Evolutionary conservation across 257 asterid species (phyloP).

Genomic region (Ballota nigra): DNA sequence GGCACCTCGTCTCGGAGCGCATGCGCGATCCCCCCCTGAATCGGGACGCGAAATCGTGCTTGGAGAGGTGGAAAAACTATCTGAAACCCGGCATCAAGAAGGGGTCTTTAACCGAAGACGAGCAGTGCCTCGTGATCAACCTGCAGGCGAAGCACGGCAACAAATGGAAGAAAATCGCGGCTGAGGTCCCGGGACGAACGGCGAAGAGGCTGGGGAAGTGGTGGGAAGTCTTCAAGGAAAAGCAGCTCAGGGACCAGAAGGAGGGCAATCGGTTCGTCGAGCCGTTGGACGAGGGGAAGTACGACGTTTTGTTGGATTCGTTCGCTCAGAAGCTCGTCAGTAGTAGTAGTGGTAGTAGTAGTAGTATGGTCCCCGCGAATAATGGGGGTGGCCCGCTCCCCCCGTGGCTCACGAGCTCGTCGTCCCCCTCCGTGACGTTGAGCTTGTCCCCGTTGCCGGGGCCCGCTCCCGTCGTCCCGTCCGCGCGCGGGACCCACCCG

Average conservation of each 20-base stretch:
- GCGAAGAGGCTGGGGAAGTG: slow-evolving; percentile 75
- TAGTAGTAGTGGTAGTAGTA: no score
- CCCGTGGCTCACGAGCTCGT: slow-evolving; percentile 68
- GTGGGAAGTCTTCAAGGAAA: slow-evolving; percentile 67
- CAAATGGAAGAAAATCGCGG: slow-evolving; percentile 77
- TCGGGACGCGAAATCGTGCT: slow-evolving; percentile 65
- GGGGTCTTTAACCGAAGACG: slow-evolving; percentile 57
- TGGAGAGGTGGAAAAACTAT: slow-evolving; percentile 78
- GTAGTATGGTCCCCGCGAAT: background rate
- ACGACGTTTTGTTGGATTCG: slow-evolving; percentile 52
- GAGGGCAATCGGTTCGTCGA: slow-evolving; percentile 32
- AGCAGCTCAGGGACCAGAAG: slow-evolving; percentile 51
- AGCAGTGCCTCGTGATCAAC: slow-evolving; percentile 57
- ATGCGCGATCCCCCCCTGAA: slow-evolving; percentile 47
- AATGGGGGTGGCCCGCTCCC: slow-evolving; percentile 53
- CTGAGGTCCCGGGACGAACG: slow-evolving; percentile 68
- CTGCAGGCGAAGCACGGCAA: slow-evolving; percentile 65
- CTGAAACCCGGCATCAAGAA: slow-evolving; percentile 71
- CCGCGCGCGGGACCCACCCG: slow-evolving; percentile 42
- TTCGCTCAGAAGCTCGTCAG: slow-evolving; percentile 64
- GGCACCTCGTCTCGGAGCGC: slow-evolving; percentile 63
- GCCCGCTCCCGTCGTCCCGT: no score
- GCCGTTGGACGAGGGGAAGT: slow-evolving; percentile 54
- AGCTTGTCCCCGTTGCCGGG: slow-evolving; percentile 57
- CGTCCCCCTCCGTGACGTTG: slow-evolving; percentile 68